These are phyloP conservation scores for Bipolaris sorokiniana DNA, from an alignment of 2,329 filamentous ascomycete genomes.

Conservation along the genomic window DNA sequence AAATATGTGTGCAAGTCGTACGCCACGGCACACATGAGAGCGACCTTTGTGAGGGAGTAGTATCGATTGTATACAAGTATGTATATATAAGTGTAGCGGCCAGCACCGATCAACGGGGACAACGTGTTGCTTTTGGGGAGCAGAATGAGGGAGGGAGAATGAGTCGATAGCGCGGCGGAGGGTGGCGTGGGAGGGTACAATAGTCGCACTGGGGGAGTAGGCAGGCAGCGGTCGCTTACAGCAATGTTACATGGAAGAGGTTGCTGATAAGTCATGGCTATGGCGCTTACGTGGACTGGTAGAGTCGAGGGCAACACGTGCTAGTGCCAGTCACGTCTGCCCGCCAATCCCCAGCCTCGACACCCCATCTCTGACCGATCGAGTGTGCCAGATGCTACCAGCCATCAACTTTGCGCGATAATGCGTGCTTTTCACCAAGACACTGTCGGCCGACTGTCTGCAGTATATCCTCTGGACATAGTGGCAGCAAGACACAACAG, in stretches of 20 bases:
- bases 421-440: not conserved
- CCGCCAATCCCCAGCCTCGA: conserved; percentile 1
- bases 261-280: conserved; percentile 20
- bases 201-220: too few species aligned
- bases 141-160: not conserved
- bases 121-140: not conserved
- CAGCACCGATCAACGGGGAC: not conserved
- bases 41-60: not conserved
- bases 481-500: not conserved
- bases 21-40: not conserved
- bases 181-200: not conserved
- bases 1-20: not conserved
- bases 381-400: not conserved
- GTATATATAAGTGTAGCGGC: not conserved
- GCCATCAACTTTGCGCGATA: conserved; percentile 1
- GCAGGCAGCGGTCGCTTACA: conserved; percentile 2
- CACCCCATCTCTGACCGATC: conserved; percentile 12
- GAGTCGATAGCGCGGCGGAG: not conserved
- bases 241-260: conserved; percentile 4
- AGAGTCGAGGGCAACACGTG: conserved; percentile 8
- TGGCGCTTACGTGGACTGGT: conserved; percentile 16
- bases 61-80: not conserved
- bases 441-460: not conserved
- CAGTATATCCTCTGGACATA: too few species aligned
- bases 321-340: not conserved